Conservation (phyloP, 352 stramenopile species). For the Globisporangium perplexum region DNA sequence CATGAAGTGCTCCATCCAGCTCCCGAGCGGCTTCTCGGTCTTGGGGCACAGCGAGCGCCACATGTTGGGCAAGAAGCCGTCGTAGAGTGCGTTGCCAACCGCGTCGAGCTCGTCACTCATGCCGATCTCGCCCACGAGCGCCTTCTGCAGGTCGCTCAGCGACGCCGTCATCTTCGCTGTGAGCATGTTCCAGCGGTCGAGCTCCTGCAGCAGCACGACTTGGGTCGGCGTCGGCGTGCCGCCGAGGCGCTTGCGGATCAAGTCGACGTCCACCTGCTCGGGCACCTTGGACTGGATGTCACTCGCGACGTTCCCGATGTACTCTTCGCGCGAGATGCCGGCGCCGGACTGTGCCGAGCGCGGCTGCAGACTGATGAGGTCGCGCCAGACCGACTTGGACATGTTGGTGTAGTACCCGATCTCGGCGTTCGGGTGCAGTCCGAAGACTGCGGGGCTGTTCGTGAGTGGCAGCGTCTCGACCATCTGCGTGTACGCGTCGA, state of each 20-base stretch:
- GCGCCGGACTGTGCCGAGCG: slow-evolving; percentile 63
- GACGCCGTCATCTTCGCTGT: slow-evolving; percentile 80
- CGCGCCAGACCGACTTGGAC: slow-evolving; percentile 91
- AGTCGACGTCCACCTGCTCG: slow-evolving; percentile 76
- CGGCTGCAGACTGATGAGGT: slow-evolving; percentile 92
- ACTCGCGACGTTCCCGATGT: slow-evolving; percentile 86
- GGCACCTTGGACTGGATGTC: slow-evolving; percentile 93
- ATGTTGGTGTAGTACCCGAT: slow-evolving; percentile 96
- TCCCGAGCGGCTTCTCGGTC: slow-evolving; percentile 94
- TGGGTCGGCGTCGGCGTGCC: slow-evolving; percentile 82
- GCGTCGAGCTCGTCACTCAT: slow-evolving; percentile 95
- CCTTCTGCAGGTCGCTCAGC: slow-evolving; percentile 89
- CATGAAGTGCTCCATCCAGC: slow-evolving; percentile 94
- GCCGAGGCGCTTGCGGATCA: slow-evolving; percentile 78
- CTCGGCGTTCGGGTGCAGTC: slow-evolving; percentile 94
- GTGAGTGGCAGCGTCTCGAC: slow-evolving; percentile 92
- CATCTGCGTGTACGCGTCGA: slow-evolving; percentile 76
- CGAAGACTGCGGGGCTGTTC: slow-evolving; percentile 94
- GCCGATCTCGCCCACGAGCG: slow-evolving; percentile 92
- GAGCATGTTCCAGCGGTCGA: slow-evolving; percentile 94
- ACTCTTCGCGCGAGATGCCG: slow-evolving; percentile 90
- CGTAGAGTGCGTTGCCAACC: slow-evolving; percentile 89
- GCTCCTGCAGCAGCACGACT: slow-evolving; percentile 93
- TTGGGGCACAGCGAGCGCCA: slow-evolving; percentile 89
- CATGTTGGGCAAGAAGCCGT: slow-evolving; percentile 90